Base-by-base conservation (phyloP, 257 asterid genomes). In the Cordia subcordata region DNA sequence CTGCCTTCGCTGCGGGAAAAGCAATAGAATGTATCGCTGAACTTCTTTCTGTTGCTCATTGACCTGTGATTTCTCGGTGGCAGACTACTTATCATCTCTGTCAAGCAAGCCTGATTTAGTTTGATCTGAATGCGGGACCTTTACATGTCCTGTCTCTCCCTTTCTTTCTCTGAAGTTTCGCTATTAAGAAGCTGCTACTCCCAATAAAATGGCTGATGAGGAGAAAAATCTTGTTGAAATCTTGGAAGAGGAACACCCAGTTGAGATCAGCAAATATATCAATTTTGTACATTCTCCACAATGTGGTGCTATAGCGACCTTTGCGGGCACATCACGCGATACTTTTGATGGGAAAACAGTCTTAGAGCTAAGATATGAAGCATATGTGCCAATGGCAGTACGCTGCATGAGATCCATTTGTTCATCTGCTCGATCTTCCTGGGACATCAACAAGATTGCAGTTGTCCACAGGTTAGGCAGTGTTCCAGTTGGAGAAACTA, bases 271-370 rank as follows among this genome's bases (percentile, higher is more conserved):
- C 85, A 86, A 80, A 63, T 89, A 81, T 74, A 72, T 86, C 49
- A 71, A 44, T 22, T 86, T 79, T 19, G 97, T 93, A 50, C 89
- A 79, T 62, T 77, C 91, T 13, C 91, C 95, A 11, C 75, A 78
- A 4, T 93, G 99, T 57, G 99, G 99, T 33, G 96, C 99, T 42
- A 81, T 86, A 68, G 85, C 97, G 60, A 86, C 99, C 11, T 93
- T 93, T 72, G 80, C 88, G 13, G 97, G 99, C 74, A 86, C 99
- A 15, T 85, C 99, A 5, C 95, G 97, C 0, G 95, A 89, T 78
- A 81, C 85, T 8, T 89, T 86, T 50, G 84, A 86, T 4, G 95
- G 96, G 39, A 89, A 89, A 60, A 57, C 73, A 0, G 99, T 89
- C 39, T 39, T 86, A 46, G 97, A 93, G 75, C 85, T 89, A 39